Evolutionary conservation across 306 rosid genomes (phyloP).

Genomic region (Cucumis hystrix): DNA sequence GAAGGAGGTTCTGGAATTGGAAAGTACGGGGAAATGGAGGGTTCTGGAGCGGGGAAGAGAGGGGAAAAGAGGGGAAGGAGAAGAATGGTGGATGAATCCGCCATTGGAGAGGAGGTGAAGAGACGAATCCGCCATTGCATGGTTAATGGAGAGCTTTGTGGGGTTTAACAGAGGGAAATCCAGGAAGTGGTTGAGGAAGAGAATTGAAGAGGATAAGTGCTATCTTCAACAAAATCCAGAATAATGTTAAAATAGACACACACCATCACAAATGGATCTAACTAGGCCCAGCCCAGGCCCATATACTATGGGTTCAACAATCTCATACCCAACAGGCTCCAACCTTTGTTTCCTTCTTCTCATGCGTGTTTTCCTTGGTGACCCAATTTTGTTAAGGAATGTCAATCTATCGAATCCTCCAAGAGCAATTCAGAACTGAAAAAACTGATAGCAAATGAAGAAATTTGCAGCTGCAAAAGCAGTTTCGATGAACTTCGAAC

Average conservation of each 20-base stretch:
- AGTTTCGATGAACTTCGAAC: not conserved
- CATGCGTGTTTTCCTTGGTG: too few relatives aligned
- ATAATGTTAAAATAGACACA: not conserved
- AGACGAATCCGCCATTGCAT: slow-evolving; percentile 1
- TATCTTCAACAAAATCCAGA: not conserved
- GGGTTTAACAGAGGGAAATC: not conserved
- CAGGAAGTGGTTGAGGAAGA: slow-evolving; percentile 4
- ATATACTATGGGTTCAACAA: not conserved
- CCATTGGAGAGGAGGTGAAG: not conserved
- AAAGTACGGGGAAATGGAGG: not conserved
- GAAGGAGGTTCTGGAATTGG: not conserved
- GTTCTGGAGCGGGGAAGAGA: not conserved
- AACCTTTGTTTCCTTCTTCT: too few relatives aligned
- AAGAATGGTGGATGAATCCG: not conserved
- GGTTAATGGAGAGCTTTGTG: not conserved
- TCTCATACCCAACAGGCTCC: too few relatives aligned
- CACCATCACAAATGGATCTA: not conserved
- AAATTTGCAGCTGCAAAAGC: not conserved
- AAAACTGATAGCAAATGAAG: not conserved
- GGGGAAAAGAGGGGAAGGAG: not conserved
- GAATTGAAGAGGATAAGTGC: slow-evolving; percentile 1
- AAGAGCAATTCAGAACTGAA: not conserved
- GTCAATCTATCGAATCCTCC: too few relatives aligned
- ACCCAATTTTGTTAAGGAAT: too few relatives aligned
- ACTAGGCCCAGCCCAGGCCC: not conserved